Evolutionary conservation across 2,329 filamentous ascomycete genomes (phyloP).

Genomic region (Exophiala alcalophila): DNA sequence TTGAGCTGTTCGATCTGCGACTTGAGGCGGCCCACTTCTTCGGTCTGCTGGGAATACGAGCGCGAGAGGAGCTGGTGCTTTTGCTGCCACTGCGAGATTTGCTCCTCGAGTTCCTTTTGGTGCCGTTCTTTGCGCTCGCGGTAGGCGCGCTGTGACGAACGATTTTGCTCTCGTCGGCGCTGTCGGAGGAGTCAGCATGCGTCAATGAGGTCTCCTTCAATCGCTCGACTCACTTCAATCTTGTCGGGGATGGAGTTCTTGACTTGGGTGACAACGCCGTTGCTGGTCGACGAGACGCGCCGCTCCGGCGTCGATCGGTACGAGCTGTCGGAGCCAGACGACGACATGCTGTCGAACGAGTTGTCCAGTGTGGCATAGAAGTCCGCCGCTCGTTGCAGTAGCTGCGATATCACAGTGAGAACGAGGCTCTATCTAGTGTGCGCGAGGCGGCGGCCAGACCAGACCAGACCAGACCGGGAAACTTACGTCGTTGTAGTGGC

Average conservation of each 20-base stretch:
- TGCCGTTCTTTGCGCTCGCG: slow-evolving; percentile 93
- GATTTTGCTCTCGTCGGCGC: slow-evolving; percentile 28
- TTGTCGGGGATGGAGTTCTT: slow-evolving; percentile 29
- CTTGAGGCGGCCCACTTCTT: slow-evolving; percentile 26
- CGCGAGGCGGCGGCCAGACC: neutral
- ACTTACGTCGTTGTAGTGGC: slow-evolving; percentile 26
- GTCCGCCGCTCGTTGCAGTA: slow-evolving; percentile 23
- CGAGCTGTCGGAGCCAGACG: slow-evolving; percentile 20
- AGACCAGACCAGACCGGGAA: neutral
- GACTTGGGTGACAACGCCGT: slow-evolving; percentile 18
- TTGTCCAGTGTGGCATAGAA: slow-evolving; percentile 27
- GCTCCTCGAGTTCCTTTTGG: slow-evolving; percentile 81
- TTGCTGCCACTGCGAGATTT: slow-evolving; percentile 27
- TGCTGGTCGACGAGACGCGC: slow-evolving; percentile 10
- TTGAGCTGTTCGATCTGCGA: slow-evolving; percentile 27
- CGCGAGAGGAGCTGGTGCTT: slow-evolving; percentile 25
- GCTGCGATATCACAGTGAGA: no score
- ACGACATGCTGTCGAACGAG: slow-evolving; percentile 23
- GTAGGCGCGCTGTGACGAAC: slow-evolving; percentile 74
- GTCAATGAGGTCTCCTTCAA: no score
- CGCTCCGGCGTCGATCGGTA: slow-evolving; percentile 20
- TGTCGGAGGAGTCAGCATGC: slow-evolving; percentile 16
- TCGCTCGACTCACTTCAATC: slow-evolving; percentile 28
- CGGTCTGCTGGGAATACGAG: slow-evolving; percentile 25
- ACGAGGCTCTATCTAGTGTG: no score